Evolutionary conservation across 208 protist genomes (phyloP), one percentile per base, ranked within the genome.

Genomic region (Trypanosoma mega): DNA sequence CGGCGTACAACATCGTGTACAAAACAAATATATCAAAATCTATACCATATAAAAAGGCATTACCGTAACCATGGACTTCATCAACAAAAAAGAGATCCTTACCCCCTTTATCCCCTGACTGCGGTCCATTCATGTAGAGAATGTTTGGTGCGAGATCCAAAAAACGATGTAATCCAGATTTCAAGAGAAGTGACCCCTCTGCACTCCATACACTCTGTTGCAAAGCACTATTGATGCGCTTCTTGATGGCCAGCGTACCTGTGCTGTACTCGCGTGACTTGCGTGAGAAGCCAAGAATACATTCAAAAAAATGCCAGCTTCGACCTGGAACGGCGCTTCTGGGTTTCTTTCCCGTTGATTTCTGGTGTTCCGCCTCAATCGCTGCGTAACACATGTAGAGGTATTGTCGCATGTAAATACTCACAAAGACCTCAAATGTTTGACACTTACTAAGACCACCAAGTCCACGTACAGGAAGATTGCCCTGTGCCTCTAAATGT

Each of bases 71-170:
- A 21, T 67, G 37, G 23, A 76, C 58, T 36, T 80, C 54, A 65
- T 92, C 89, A 24, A 90, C 74, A 72, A 95, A 95, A 68, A 89
- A 95, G n/a, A 94, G 55, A 57, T 89, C 81, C 50, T 86, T 87
- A 18, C 72, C 73, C 3, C 67, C 70, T 39, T 79, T 81, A 23
- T 91, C 87, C 14, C 76, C 78, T 5, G 63, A 74, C 65, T 87
- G 80, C 16, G 78, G 76, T 2, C 87, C 80, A 60, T 90, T 94
- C 77, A 92, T 89, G 68, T 89, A 91, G 66, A 92, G 71, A 21
- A 93, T 72, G 55, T 91, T 92, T 2, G 89, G 84, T 30, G 85
- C 74, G 16, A 93, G 77, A 48, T 79, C 70, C 21, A 90, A 65
- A 59, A 72, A 71, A 39, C 76, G 69, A 26, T 92, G 89, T 6